phyloP scores from a whole-genome alignment of 768 basidiomycete species.

The Mycena pura region DNA sequence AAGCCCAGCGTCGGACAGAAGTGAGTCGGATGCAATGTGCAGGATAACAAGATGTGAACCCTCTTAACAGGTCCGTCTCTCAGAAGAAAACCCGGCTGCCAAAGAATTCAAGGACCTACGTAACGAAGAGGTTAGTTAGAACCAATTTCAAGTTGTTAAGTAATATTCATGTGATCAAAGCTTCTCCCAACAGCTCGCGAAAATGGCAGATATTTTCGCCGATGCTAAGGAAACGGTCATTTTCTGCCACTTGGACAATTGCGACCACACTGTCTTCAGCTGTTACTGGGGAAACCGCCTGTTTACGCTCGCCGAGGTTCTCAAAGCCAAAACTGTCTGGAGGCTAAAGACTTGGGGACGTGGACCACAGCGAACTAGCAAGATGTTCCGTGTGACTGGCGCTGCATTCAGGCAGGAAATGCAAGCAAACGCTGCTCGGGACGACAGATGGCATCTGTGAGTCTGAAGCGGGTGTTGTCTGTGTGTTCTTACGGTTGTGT shows the following conservation, averaged over 20 bases:
- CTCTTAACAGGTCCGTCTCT: too few relatives aligned
- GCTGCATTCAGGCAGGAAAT: neutral
- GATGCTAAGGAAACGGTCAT: constrained; percentile 19
- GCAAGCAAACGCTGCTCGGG: neutral
- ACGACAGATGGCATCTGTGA: constrained; percentile 7
- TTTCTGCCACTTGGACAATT: constrained; percentile 20
- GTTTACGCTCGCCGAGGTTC: constrained; percentile 8
- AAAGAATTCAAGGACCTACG: too few relatives aligned
- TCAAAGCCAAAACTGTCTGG: neutral
- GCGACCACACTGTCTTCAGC: constrained; percentile 17
- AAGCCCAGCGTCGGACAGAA: too few relatives aligned
- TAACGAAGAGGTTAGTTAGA: too few relatives aligned
- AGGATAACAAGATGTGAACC: too few relatives aligned
- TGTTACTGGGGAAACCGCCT: constrained; percentile 24
- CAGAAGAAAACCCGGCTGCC: too few relatives aligned
- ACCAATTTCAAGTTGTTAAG: neutral
- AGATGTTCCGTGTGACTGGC: too few relatives aligned
- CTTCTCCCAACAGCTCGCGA: constrained; percentile 17
- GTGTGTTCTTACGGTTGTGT: too few relatives aligned
- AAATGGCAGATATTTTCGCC: too few relatives aligned
- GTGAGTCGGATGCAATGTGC: too few relatives aligned
- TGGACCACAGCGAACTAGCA: too few relatives aligned
- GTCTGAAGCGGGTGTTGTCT: neutral
- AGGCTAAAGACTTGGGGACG: too few relatives aligned
- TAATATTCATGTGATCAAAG: neutral